Conservation (phyloP, 1,139 yeast genomes). For the Yamadazyma pseudoaaseri region DNA sequence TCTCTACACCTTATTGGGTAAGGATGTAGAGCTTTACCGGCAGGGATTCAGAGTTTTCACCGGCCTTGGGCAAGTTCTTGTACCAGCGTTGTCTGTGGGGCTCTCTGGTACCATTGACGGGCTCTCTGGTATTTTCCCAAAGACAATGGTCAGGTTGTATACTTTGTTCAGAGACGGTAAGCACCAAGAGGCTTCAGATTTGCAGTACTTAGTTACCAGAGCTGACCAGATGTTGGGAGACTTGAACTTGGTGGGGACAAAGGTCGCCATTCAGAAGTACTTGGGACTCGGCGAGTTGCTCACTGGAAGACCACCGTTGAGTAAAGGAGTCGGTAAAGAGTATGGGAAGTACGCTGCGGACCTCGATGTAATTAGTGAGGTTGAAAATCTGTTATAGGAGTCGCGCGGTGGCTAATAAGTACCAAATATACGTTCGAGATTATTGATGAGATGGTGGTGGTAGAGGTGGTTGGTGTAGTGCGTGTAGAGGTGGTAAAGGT, state of each 20-base stretch:
- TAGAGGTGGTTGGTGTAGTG: too few relatives aligned
- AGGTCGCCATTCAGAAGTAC: conserved; percentile 23
- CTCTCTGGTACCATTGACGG: conserved; percentile 48
- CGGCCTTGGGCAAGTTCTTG: conserved; percentile 48
- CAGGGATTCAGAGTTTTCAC: conserved; percentile 42
- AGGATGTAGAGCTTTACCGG: conserved; percentile 25
- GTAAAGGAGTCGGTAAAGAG: conserved; percentile 9
- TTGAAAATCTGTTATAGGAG: conserved; percentile 11
- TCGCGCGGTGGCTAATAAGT: background rate
- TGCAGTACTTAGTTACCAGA: conserved; percentile 39
- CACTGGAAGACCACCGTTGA: conserved; percentile 25
- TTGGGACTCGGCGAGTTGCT: conserved; percentile 20
- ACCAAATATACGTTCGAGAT: too few relatives aligned
- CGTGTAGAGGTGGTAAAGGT: too few relatives aligned
- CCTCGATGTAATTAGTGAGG: conserved; percentile 14
- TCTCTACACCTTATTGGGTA: conserved; percentile 37
- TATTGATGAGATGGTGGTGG: too few relatives aligned
- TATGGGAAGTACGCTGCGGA: conserved; percentile 13
- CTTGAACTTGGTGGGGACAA: conserved; percentile 46
- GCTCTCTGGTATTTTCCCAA: conserved; percentile 40
- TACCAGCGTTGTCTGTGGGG: conserved; percentile 46
- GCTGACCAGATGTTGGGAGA: conserved; percentile 41
- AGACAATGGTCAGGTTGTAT: conserved; percentile 34
- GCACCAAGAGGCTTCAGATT: conserved; percentile 35
- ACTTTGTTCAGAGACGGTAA: conserved; percentile 27